Evolutionary conservation across 768 basidiomycete genomes (phyloP).

Genomic region (Serpula lacrymans): DNA sequence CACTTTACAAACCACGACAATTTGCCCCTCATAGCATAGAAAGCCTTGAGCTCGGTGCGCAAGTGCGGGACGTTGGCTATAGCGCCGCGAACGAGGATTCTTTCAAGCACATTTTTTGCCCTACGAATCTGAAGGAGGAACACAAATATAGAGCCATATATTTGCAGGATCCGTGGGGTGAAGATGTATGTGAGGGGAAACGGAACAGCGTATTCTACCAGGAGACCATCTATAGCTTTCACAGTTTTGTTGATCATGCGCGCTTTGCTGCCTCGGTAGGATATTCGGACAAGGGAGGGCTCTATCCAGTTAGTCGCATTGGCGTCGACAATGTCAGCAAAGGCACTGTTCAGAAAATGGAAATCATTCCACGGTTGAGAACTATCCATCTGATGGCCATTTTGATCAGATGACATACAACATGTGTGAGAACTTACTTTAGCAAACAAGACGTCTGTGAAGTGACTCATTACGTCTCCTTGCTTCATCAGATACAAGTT

Average conservation of each 20-base stretch:
- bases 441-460: constrained; percentile 68
- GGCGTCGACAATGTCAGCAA: constrained; percentile 61
- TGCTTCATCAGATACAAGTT: constrained; percentile 71
- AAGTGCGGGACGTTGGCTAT: constrained; percentile 28
- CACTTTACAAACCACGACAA: constrained; percentile 86
- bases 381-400: constrained; percentile 60
- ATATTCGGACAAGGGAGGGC: constrained; percentile 66
- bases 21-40: constrained; percentile 74
- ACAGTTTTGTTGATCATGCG: constrained; percentile 50
- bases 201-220: constrained; percentile 76
- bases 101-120: constrained; percentile 68
- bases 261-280: constrained; percentile 53
- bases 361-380: constrained; percentile 74
- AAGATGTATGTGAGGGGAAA: constrained; percentile 83
- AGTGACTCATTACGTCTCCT: constrained; percentile 76
- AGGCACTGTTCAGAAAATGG: constrained; percentile 79
- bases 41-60: constrained; percentile 55
- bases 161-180: constrained; percentile 48
- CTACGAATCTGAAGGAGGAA: constrained; percentile 72
- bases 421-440: constrained; percentile 43
- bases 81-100: constrained; percentile 61
- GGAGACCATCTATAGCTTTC: constrained; percentile 60
- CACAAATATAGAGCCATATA: constrained; percentile 65
- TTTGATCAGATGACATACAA: neutral
- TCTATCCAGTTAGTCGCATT: constrained; percentile 57